phyloP scores from a whole-genome alignment of 2,329 filamentous ascomycete genomes.

The Knoxdaviesia capensis region DNA sequence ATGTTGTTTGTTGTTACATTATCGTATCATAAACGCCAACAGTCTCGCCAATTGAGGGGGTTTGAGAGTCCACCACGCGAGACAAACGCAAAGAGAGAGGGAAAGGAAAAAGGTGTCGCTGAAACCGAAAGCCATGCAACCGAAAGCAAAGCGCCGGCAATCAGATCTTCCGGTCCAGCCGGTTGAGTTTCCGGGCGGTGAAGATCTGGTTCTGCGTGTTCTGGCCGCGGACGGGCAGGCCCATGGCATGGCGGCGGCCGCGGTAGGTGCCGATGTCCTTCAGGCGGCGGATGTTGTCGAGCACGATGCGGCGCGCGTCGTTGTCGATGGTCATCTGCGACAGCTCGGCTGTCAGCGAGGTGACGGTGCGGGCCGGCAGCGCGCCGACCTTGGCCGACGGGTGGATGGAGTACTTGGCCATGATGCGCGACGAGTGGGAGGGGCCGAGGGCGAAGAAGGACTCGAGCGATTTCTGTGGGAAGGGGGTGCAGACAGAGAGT shows the following conservation, averaged over 20 bases:
- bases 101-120: too few relatives aligned
- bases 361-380: conserved; percentile 55
- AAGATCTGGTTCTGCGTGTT: conserved; percentile 56
- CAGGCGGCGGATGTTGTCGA: conserved; percentile 70
- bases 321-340: conserved; percentile 88
- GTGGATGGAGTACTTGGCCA: conserved; percentile 81
- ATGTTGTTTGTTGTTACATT: too few relatives aligned
- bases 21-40: too few relatives aligned
- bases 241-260: conserved; percentile 81
- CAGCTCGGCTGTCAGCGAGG: conserved; percentile 66
- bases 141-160: too few relatives aligned
- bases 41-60: too few relatives aligned
- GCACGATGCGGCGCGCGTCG: conserved; percentile 56
- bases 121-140: too few relatives aligned
- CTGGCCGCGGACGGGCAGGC: conserved; percentile 78
- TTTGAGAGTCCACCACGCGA: too few relatives aligned
- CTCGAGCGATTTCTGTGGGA: conserved; percentile 46
- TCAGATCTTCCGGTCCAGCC: conserved; percentile 20
- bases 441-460: conserved; percentile 74
- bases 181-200: conserved; percentile 42
- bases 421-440: conserved; percentile 47
- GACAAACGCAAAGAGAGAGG: too few relatives aligned
- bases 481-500: not conserved
- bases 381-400: conserved; percentile 59
- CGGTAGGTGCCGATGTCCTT: conserved; percentile 83